Evolutionary conservation across 108 stramenopile species (phyloP), one percentile per base, ranked within the genome.

Genomic region (Cyclostephanos tholiformis): DNA sequence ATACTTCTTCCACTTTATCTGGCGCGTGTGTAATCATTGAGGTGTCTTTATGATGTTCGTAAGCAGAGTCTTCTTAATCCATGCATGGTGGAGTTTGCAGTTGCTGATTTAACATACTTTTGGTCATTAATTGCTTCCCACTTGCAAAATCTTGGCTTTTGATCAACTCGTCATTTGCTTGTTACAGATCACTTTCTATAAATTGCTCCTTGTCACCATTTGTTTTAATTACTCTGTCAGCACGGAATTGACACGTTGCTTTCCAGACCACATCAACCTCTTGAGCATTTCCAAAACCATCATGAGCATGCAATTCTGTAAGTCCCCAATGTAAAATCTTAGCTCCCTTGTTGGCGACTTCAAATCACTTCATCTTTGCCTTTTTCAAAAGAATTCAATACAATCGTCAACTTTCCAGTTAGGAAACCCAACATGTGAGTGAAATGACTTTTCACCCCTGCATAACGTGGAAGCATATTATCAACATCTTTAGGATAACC

Each of bases 401-500:
- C 82, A 83, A 55, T 83, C 79, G 4, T 14, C 17, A 19, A 82
- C 55, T 1, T 65, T 43, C 82, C 82, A 86, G 38, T 80, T 74
- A 19, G 71, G 79, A 65, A 86, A 19, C 73, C 48, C 9, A 86
- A 44, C 22, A 59, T 52, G 46, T 51, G 51, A 9, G 79, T 80
- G 59, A 88, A 88, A 9, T 82, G 65, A 39, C 79, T 81, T 57
- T 83, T 84, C 29, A 88, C 29, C 17, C 87, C 87, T 26, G 80
- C 63, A 63, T 88, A 85, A 13, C 62, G 49, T n/a, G 55, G 23
- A 41, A 88, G 69, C 84, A 88, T 80, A 30, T 74, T 69, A 52
- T 85, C 68, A 46, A 85, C 83, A 22, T 85, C 84, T 53, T 46
- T 69, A 14, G 72, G 44, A 66, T 88, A 88, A 6, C 87, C 87